Evolutionary conservation across 2,329 filamentous ascomycete genomes (phyloP), one percentile per base, ranked within the genome.

Genomic region (Trichoderma koningii): DNA sequence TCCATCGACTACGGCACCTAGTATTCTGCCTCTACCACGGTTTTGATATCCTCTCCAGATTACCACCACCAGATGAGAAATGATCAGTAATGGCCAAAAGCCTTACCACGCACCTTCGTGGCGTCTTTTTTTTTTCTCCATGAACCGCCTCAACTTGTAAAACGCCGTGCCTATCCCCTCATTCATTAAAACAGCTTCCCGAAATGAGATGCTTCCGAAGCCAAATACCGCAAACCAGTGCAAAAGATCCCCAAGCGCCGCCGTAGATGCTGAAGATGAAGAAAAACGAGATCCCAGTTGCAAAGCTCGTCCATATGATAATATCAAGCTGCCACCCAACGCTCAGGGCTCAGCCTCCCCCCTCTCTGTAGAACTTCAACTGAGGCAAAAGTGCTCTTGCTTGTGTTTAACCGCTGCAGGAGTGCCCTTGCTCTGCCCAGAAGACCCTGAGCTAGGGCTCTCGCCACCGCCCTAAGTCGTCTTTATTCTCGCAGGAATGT

Each of bases 401-500:
- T 12, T 30, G 28, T 19, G 3, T 26, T n/a, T 17, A 15, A 5
- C 34, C 38, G 38, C 38, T 26, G n/a, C n/a, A n/a, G n/a, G n/a
- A n/a, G n/a, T n/a, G n/a, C n/a, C n/a, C n/a, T n/a, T n/a, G n/a
- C n/a, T n/a, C n/a, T n/a, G n/a, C n/a, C n/a, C n/a, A n/a, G n/a
- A n/a, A n/a, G n/a, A n/a, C n/a, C n/a, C n/a, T n/a, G n/a, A 59
- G 15, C 26, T 23, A 14, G 12, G n/a, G 34, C 38, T 19, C 6
- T 19, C 4, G 23, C 19, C 44, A 47, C 41, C n/a, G 17, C 17
- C 28, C 30, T 23, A 51, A 17, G 23, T 26, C 42, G 28, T 12
- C 45, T 38, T 23, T 44, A 57, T 34, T 42, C 57, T 62, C 1
- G 74, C 73, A 30, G 74, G 74, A 53, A 76, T 77, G 55, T 75